Evolutionary conservation across 1,139 yeast genomes (phyloP), one percentile per base, ranked within the genome.

Genomic region (Suhomyces bolitotheri): DNA sequence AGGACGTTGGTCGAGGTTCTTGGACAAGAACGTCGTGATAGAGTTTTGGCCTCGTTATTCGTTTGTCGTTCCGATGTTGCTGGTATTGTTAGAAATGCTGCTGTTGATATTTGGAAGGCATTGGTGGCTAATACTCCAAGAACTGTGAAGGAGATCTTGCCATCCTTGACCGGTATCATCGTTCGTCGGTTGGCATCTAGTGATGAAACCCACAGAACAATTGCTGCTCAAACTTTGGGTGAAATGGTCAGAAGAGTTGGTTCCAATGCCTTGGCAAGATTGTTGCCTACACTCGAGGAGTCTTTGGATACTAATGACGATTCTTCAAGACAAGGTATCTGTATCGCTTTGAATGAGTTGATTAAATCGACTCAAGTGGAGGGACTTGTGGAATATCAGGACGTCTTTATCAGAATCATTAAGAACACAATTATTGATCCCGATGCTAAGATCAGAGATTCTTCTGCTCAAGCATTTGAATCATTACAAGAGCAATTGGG

Each of bases 61-160:
- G 81, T 94, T 31, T 89, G 97, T 61, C 89, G 98, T 60, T 85
- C 95, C 21, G 99, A 94, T 68, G 78, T 82, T 31, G 79, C 94
- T 30, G 88, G 88, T 50, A 73, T 82, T 53, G 98, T 94, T 20
- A 82, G 98, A 53, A 80, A 80, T 47, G 87, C 95, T 27, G 82
- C 97, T n/a, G 79, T 88, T 44, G 97, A 92, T 51, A 90, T 94
- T 35, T 94, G 99, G 99, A 90, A 90, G 65, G 89, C 96, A 1
- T 72, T 94, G 60, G 97, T 94, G 37, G 85, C 95, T 37, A 92
- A 92, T 58, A 92, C 98, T 23, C 98, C 98, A 29, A 81, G 85
- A 60, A 88, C 96, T n/a, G 84, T 92, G 38, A 92, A 87, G 68
- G 97, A 90, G 58, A 86, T 92, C 41, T 65, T 94, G 49, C 95